A percentile compares a stretch with the other conserved stretches of the same genome.
These are phyloP conservation scores for Phytophthora pseudosyringae DNA, from an alignment of 352 stramenopile genomes.

Conservation along the genomic window DNA sequence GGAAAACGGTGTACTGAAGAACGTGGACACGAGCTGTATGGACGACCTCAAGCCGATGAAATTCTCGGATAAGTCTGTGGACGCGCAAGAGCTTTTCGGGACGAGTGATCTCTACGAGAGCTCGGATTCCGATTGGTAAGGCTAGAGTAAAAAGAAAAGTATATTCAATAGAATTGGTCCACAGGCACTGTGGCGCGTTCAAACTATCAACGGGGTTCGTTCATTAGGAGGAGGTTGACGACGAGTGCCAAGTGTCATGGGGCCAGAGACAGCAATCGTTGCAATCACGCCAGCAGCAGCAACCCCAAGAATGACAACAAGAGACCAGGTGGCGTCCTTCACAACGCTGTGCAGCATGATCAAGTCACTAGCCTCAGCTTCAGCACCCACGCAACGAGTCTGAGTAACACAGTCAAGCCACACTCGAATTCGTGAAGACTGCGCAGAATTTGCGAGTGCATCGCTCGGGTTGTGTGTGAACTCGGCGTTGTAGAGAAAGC, in stretches of 20 bases:
- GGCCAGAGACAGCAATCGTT: background rate
- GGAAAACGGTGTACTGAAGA: conserved; percentile 53
- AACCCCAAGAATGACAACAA: background rate
- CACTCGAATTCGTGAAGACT: background rate
- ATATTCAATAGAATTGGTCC: conserved; percentile 20
- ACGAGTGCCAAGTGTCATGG: background rate
- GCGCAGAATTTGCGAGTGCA: background rate
- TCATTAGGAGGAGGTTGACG: background rate
- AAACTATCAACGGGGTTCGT: conserved; percentile 7
- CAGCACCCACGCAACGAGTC: background rate
- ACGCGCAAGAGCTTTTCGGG: conserved; percentile 50
- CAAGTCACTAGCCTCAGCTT: background rate
- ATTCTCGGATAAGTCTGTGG: conserved; percentile 43
- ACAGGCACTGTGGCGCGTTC: background rate
- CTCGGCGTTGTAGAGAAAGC: background rate
- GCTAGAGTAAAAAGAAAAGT: conserved; percentile 6
- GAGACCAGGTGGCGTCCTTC: too few species aligned
- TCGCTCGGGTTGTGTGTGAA: background rate
- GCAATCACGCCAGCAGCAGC: background rate
- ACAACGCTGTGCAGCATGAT: too few species aligned
- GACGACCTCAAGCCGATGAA: conserved; percentile 55
- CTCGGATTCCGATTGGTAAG: conserved; percentile 26
- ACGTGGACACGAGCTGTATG: conserved; percentile 77
- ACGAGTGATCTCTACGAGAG: conserved; percentile 46
- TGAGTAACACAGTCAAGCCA: background rate